These are phyloP conservation scores for Yamadazyma atlantica DNA, from an alignment of 1,139 yeast genomes.

Conservation along the genomic window DNA sequence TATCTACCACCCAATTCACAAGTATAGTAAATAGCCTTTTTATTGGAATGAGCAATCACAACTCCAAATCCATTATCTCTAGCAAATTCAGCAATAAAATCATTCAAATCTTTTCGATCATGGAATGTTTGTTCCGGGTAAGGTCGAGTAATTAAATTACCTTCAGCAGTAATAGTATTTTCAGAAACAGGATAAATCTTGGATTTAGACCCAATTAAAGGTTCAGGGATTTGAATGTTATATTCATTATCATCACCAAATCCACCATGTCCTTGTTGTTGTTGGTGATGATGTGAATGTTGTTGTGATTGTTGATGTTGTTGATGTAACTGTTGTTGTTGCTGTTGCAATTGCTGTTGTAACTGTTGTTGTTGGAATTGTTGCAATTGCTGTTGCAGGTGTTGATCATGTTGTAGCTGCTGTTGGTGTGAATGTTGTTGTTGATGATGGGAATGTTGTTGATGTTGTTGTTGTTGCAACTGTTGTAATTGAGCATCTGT, in stretches of 20 bases:
- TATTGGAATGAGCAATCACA: slow-evolving; percentile 59
- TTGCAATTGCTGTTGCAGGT: slow-evolving; percentile 13
- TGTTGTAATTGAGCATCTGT: slow-evolving; percentile 15
- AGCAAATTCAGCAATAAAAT: slow-evolving; percentile 56
- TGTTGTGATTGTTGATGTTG: slow-evolving; percentile 15
- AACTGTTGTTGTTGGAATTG: slow-evolving; percentile 14
- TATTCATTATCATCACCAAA: slow-evolving; percentile 36
- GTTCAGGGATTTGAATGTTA: slow-evolving; percentile 51
- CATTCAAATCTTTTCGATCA: slow-evolving; percentile 51
- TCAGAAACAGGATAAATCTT: slow-evolving; percentile 48
- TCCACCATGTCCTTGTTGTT: slow-evolving; percentile 20
- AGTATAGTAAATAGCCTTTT: slow-evolving; percentile 60
- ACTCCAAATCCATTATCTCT: slow-evolving; percentile 60
- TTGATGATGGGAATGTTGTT: slow-evolving; percentile 14
- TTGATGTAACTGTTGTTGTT: slow-evolving; percentile 14
- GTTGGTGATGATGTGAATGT: slow-evolving; percentile 21
- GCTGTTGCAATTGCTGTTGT: slow-evolving; percentile 13
- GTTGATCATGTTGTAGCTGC: slow-evolving; percentile 15
- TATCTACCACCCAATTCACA: slow-evolving; percentile 61
- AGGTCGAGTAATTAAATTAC: slow-evolving; percentile 54
- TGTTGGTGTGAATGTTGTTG: slow-evolving; percentile 9
- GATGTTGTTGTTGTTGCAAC: slow-evolving; percentile 20
- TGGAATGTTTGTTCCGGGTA: slow-evolving; percentile 56
- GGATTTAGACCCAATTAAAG: slow-evolving; percentile 45
- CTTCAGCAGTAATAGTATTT: slow-evolving; percentile 49